Evolutionary conservation across 1,284 basidiomycete genomes (phyloP).

Genomic region (Moesziomyces globuligerus): DNA sequence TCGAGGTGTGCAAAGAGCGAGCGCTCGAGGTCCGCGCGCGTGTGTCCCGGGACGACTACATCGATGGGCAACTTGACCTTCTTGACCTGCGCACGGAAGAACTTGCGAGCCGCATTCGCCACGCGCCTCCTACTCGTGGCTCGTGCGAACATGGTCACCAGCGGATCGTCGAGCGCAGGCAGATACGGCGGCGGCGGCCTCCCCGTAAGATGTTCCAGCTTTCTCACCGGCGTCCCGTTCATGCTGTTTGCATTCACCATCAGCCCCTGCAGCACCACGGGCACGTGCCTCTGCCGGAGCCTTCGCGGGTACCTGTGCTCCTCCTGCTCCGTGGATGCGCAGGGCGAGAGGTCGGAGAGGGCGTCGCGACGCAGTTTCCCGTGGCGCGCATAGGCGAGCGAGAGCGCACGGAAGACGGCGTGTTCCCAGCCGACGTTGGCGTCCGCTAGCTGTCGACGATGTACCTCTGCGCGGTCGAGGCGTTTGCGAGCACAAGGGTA

Average conservation of each 20-base stretch:
- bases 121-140: constrained; percentile 11
- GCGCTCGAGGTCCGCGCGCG: too few species aligned
- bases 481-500: too few species aligned
- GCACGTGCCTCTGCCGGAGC: constrained; percentile 2
- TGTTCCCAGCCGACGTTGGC: constrained; percentile 44
- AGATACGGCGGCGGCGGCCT: constrained; percentile 37
- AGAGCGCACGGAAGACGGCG: constrained; percentile 23
- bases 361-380: constrained; percentile 37
- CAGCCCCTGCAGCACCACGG: constrained; percentile 11
- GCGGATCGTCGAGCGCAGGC: constrained; percentile 21
- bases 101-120: constrained; percentile 13
- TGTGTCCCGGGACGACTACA: neutral
- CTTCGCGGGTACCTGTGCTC: neutral
- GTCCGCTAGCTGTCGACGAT: constrained; percentile 39
- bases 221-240: constrained; percentile 24
- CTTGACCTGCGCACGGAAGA: constrained; percentile 10
- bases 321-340: neutral
- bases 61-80: constrained; percentile 34
- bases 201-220: neutral
- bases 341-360: constrained; percentile 18
- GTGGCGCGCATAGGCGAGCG: constrained; percentile 24
- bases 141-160: constrained; percentile 20
- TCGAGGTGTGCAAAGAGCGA: constrained; percentile 8
- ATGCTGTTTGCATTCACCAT: constrained; percentile 17
- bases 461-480: constrained; percentile 9